Percentiles rank a stretch among this genome's conserved stretches.
These are phyloP conservation scores for Kodamaea neixiangensis DNA, from an alignment of 805 yeast species.

Conservation along the genomic window DNA sequence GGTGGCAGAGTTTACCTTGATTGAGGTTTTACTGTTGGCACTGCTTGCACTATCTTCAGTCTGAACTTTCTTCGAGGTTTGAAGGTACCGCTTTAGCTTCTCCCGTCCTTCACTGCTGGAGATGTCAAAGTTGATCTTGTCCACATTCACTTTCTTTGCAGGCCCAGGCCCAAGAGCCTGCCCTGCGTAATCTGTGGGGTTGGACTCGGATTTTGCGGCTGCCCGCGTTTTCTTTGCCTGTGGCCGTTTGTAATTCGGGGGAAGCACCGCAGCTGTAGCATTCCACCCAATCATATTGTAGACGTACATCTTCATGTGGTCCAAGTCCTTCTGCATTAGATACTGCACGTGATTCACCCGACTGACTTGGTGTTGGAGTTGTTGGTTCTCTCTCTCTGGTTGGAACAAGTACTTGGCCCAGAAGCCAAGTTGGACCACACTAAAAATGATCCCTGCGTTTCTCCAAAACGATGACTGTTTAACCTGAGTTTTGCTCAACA, in stretches of 20 bases:
- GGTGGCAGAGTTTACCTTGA: background rate
- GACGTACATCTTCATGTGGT: background rate
- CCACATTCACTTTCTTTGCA: background rate
- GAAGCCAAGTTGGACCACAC: background rate
- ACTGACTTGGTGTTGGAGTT: background rate
- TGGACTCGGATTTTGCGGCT: background rate
- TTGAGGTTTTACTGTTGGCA: background rate
- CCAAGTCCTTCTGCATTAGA: background rate
- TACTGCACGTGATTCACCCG: background rate
- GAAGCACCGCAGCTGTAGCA: background rate
- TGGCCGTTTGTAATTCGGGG: background rate
- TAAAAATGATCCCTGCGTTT: background rate
- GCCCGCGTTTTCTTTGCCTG: background rate
- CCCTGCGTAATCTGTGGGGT: conserved; percentile 1
- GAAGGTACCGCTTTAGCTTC: conserved; percentile 3
- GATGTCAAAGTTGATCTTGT: conserved; percentile 5
- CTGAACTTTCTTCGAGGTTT: background rate
- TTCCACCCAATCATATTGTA: background rate
- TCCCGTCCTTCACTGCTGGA: conserved; percentile 5
- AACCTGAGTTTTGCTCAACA: background rate
- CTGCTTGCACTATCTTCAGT: background rate
- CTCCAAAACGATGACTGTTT: background rate
- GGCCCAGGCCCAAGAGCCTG: no score
- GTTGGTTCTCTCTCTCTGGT: background rate
- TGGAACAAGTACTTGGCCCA: background rate